Evolutionary conservation across 331 rosid genomes (phyloP).

Genomic region (Quercus phellos): DNA sequence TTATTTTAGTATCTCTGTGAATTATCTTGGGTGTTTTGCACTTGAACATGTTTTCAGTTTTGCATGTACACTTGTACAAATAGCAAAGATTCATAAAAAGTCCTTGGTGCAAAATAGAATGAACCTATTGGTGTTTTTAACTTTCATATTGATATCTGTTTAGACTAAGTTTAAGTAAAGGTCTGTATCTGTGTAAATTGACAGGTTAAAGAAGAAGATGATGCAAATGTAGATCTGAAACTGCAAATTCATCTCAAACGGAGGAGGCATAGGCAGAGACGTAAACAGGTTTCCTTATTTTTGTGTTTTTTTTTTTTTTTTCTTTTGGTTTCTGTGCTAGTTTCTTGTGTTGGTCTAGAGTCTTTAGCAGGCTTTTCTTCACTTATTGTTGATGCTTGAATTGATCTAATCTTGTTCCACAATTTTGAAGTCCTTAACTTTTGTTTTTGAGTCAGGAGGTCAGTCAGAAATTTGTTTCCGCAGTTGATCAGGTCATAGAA

Average conservation of each 20-base stretch:
- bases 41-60: background rate
- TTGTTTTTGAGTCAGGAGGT: slow-evolving; percentile 33
- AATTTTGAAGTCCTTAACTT: background rate
- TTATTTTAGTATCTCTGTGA: background rate
- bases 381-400: background rate
- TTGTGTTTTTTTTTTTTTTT: too few species aligned
- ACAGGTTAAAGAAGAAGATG: slow-evolving; percentile 97
- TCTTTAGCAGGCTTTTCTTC: background rate
- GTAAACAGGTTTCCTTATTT: slow-evolving; percentile 47
- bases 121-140: background rate
- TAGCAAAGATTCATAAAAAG: background rate
- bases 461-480: slow-evolving; percentile 32
- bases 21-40: background rate
- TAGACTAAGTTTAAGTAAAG: background rate
- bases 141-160: background rate
- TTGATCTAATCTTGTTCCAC: slow-evolving; percentile 2
- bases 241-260: slow-evolving; percentile 73
- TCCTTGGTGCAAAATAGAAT: background rate
- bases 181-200: slow-evolving; percentile 3
- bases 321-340: background rate
- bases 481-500: slow-evolving; percentile 28
- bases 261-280: slow-evolving; percentile 60
- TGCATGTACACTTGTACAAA: background rate
- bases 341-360: background rate
- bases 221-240: slow-evolving; percentile 60